phyloP scores from a whole-genome alignment of 2,329 filamentous ascomycete species.

The Botryosphaeria dothidea region DNA sequence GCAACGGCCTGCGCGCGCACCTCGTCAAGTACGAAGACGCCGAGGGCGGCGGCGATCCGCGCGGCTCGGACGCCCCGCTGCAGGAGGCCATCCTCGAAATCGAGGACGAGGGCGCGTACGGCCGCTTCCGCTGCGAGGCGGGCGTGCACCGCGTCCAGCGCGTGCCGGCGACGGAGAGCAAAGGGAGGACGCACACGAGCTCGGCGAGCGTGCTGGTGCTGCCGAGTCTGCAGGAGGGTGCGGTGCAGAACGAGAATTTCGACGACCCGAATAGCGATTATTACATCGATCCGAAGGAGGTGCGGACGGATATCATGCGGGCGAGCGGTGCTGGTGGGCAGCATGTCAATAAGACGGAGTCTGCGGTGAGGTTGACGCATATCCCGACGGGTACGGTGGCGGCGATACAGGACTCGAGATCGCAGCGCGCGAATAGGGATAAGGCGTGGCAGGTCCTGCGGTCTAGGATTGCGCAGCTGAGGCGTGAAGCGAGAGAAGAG shows the following conservation, averaged over 20 bases:
- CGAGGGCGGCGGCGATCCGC: conserved; percentile 61
- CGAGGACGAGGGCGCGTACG: conserved; percentile 75
- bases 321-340: conserved; percentile 91
- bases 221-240: conserved; percentile 70
- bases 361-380: conserved; percentile 90
- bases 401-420: conserved; percentile 88
- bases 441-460: conserved; percentile 84
- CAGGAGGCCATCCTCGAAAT: conserved; percentile 89
- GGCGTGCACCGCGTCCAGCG: conserved; percentile 95
- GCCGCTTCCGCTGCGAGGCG: conserved; percentile 78
- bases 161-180: conserved; percentile 86
- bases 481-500: conserved; percentile 81
- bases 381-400: conserved; percentile 83
- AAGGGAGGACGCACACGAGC: conserved; percentile 89
- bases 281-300: conserved; percentile 82
- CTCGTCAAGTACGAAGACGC: conserved; percentile 79
- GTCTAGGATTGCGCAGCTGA: conserved; percentile 75
- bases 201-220: conserved; percentile 91
- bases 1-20: conserved; percentile 64
- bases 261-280: conserved; percentile 89
- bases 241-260: conserved; percentile 48
- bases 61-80: conserved; percentile 66
- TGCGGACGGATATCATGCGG: conserved; percentile 84
- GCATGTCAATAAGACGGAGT: conserved; percentile 98
- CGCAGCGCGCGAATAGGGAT: conserved; percentile 85